phyloP scores from a whole-genome alignment of 1,139 yeast species.

The Geotrichum cucujoidarum region DNA sequence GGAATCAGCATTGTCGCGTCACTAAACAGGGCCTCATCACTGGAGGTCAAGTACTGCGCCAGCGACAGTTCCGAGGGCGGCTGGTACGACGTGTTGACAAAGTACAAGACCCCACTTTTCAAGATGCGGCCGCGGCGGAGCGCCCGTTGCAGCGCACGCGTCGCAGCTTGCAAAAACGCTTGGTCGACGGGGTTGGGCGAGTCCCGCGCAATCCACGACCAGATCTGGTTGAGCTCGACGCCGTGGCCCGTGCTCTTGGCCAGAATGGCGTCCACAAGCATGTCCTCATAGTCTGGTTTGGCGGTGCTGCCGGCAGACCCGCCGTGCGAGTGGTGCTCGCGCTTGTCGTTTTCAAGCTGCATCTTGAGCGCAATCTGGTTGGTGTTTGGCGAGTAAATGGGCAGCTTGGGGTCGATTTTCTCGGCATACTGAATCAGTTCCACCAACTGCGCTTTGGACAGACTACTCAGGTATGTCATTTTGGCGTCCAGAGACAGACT shows the following conservation, averaged over 20 bases:
- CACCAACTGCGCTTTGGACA: conserved; percentile 41
- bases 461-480: conserved; percentile 39
- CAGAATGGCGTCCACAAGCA: conserved; percentile 35
- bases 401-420: conserved; percentile 36
- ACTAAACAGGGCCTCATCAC: conserved; percentile 37
- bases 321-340: conserved; percentile 29
- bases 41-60: conserved; percentile 35
- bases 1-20: conserved; percentile 36
- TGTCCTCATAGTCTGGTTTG: conserved; percentile 34
- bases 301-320: conserved; percentile 8
- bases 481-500: conserved; percentile 37
- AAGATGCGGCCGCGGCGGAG: conserved; percentile 36
- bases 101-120: conserved; percentile 33
- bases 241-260: conserved; percentile 37
- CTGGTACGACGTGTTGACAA: conserved; percentile 33
- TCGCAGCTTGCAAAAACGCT: conserved; percentile 36
- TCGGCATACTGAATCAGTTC: conserved; percentile 40
- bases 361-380: conserved; percentile 35
- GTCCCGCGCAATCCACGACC: conserved; percentile 36
- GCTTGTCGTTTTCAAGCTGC: conserved; percentile 36
- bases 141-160: conserved; percentile 38
- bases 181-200: conserved; percentile 34
- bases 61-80: conserved; percentile 38
- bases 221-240: conserved; percentile 34
- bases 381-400: conserved; percentile 38